Percentiles rank a stretch among this genome's conserved stretches.
Evolutionary conservation across 805 yeast genomes (phyloP).

Genomic region (Ogataea glucozyma): DNA sequence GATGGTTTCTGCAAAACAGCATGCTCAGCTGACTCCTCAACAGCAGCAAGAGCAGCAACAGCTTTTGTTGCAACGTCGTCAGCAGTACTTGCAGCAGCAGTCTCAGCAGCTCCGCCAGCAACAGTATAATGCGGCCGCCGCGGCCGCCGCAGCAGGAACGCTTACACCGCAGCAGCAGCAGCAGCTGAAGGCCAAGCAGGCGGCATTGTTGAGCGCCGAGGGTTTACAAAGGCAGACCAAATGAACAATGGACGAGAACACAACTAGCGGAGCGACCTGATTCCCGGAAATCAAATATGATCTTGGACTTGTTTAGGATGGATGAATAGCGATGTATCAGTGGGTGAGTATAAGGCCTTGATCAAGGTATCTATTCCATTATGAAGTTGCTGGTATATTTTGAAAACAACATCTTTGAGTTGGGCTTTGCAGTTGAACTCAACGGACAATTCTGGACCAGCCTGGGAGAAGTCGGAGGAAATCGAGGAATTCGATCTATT

Average conservation of each 20-base stretch:
- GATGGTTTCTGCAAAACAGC: conserved; percentile 21
- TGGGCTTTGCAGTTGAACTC: too few species aligned
- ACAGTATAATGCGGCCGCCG: conserved; percentile 21
- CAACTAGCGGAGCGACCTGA: neutral
- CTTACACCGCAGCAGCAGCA: conserved; percentile 24
- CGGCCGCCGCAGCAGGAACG: conserved; percentile 6
- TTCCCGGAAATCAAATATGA: too few species aligned
- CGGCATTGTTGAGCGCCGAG: conserved; percentile 26
- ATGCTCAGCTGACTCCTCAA: conserved; percentile 23
- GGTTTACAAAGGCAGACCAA: conserved; percentile 22
- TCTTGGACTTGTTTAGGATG: too few species aligned
- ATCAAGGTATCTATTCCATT: too few species aligned
- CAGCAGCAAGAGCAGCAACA: conserved; percentile 28
- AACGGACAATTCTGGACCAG: too few species aligned
- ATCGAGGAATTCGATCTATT: too few species aligned
- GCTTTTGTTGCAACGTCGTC: conserved; percentile 24
- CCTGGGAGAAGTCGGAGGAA: too few species aligned
- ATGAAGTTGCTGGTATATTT: too few species aligned
- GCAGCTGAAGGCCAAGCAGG: conserved; percentile 26
- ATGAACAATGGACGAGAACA: neutral
- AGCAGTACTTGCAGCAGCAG: conserved; percentile 25
- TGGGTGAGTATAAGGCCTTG: too few species aligned
- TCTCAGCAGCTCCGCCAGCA: conserved; percentile 27
- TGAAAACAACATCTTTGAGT: too few species aligned
- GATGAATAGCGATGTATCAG: too few species aligned